A percentile compares a stretch with the other conserved stretches of the same genome.
Conservation (phyloP, 768 basidiomycete genomes). For the Kwoniella pini region DNA sequence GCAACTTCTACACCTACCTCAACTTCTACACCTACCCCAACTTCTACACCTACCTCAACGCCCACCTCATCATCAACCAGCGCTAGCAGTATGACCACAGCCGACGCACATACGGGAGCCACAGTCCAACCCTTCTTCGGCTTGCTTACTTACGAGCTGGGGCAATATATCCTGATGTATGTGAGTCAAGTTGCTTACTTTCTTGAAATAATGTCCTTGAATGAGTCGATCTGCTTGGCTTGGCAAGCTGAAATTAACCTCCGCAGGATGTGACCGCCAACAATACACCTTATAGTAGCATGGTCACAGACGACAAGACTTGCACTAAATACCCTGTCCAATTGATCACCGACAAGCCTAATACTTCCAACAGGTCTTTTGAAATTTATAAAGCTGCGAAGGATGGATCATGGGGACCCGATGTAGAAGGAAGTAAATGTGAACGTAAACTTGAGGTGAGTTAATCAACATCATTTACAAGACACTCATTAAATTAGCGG, state of each 20-base stretch:
- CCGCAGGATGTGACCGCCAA: conserved; percentile 7
- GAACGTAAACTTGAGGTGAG: not conserved
- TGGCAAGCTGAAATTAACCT: too few relatives aligned
- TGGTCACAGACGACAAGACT: not conserved
- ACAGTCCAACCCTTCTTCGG: not conserved
- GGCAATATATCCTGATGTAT: conserved; percentile 3
- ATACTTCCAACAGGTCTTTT: not conserved
- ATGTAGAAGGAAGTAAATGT: not conserved
- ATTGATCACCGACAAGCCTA: not conserved
- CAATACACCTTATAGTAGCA: not conserved
- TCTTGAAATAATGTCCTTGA: too few relatives aligned
- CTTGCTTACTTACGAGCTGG: conserved; percentile 1
- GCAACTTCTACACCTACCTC: not conserved
- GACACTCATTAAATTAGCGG: too few relatives aligned
- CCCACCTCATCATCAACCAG: too few relatives aligned
- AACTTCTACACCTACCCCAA: not conserved
- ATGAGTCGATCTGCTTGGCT: too few relatives aligned
- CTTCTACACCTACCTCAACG: not conserved
- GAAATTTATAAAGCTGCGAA: conserved; percentile 6
- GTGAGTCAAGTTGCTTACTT: not conserved
- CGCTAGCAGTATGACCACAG: not conserved
- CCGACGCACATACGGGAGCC: not conserved
- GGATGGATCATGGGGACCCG: conserved; percentile 5
- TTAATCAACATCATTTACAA: not conserved
- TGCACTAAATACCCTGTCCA: not conserved